Evolutionary conservation across 768 basidiomycete genomes (phyloP), one percentile per base, ranked within the genome.

Genomic region (Boletus vinaceobasis): DNA sequence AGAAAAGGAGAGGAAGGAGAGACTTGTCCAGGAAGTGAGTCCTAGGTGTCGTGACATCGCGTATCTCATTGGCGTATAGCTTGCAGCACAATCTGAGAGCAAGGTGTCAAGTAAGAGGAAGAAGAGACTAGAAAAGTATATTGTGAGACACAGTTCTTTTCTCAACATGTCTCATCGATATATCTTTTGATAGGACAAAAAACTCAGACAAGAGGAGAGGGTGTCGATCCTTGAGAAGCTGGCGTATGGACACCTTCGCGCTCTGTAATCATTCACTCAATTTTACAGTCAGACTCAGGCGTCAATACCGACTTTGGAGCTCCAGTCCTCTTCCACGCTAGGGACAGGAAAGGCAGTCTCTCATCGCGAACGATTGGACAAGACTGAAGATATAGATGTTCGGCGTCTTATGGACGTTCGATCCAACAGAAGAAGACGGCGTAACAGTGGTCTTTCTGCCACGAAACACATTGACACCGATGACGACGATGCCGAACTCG

Each of bases 111-210:
- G 74, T 53, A 94, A 94, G 75, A 95, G 92, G 75, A 87, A 84
- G 74, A 94, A 89, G 69, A 76, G 91, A 49, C 74, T 98, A 5
- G 95, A 98, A 59, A 91, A 91, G 59, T 98, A 93, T 65, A 94
- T 98, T 63, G 93, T 92, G 52, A 63, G 87, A 73, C 15, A 21
- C 39, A 5, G 2, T 19, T 33, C 11, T 14, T 32, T 53, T 39
- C 31, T n/a, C 23, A 15, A 32, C 31, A 14, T 7, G 26, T 26
- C 44, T 45, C 26, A 5, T 44, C 56, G 40, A 63, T 29, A 4
- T 37, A 15, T 40, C 13, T 40, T 40, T 44, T 9, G 53, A 45
- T 58, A 94, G 92, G 88, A 92, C 47, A 94, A 94, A 74, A 95
- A 95, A 71, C 74, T 96, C 45, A 92, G 88, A 73, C 91, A 93